These are phyloP conservation scores for Colletotrichum lini DNA, from an alignment of 2,329 filamentous ascomycete genomes.

Conservation along the genomic window DNA sequence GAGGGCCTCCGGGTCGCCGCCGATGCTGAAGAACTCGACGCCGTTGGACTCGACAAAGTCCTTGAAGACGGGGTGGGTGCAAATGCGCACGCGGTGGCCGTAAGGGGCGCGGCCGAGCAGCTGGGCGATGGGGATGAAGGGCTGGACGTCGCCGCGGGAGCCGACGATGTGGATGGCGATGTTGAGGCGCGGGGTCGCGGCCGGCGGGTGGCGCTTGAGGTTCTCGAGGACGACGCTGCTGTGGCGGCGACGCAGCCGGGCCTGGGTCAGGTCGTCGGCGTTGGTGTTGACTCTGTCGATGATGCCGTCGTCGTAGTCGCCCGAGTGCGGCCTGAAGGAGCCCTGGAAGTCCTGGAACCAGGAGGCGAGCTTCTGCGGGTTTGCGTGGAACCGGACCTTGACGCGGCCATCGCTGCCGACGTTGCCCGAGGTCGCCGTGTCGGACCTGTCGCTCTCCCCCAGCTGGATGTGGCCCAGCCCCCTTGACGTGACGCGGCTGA, in stretches of 20 bases:
- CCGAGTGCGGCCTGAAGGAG: constrained; percentile 17
- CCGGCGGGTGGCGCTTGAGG: constrained; percentile 17
- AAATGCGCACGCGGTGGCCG: constrained; percentile 69
- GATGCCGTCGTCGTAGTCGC: constrained; percentile 4
- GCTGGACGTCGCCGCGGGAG: constrained; percentile 57
- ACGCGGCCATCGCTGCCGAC: constrained; percentile 51
- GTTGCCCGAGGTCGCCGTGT: constrained; percentile 45
- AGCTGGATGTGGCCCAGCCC: constrained; percentile 48
- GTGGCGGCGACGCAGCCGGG: constrained; percentile 2
- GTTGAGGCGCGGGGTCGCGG: constrained; percentile 46
- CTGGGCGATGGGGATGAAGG: constrained; percentile 71
- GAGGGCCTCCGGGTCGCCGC: constrained; percentile 67
- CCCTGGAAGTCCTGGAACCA: constrained; percentile 48
- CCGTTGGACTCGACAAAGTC: constrained; percentile 67
- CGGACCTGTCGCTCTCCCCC: constrained; percentile 43
- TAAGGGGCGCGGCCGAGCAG: constrained; percentile 52
- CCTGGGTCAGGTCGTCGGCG: background rate
- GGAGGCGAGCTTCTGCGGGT: constrained; percentile 45
- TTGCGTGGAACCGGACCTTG: constrained; percentile 50
- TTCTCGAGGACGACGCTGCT: constrained; percentile 32
- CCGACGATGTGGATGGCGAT: constrained; percentile 54
- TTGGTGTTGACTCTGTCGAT: background rate
- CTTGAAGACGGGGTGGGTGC: constrained; percentile 69
- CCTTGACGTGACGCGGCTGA: constrained; percentile 48
- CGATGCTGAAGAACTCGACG: constrained; percentile 71